Base-by-base conservation (phyloP, 768 basidiomycete genomes). In the Hydnum rufescens region DNA sequence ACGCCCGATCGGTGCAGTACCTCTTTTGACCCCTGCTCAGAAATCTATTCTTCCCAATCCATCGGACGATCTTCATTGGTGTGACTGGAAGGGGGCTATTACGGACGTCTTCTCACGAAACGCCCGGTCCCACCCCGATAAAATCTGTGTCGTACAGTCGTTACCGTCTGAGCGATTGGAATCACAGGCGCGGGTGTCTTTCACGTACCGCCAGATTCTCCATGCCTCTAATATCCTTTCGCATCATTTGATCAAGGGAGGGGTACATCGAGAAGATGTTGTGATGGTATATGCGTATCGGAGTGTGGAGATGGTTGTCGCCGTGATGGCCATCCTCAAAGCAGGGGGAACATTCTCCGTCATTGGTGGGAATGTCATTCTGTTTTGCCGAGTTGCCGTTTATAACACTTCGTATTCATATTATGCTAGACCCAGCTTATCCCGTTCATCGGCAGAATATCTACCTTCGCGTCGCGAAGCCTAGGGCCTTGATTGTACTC, bases 251-350 rank as follows among this genome's bases (percentile, higher is more conserved):
- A 68, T 96, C 36, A 76, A 79, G 57, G 77, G 76, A 13, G 95
- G 95, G 4, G 68, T 99, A 3, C 73, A 90, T 64, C 71, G 87
- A 31, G 93, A 92, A 61, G 95, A 99, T 57, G 89, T 97, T 19
- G 89, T 97, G 51, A 96, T 93, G 81, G 82, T 99, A 19, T 99
- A 97, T 61, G 93, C 93, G 2, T 80, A 95, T 60, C 77, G 95
- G 31, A 88, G 86, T 58, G 90, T 96, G 46, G 93, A 99, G 64
- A 79, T 99, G 51, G 86, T 95, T 2, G 84, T 97, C 2, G 92
- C 93, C 3, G 89, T 97, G 4, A 86, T 99, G 82, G 95, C 87
- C 23, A 79, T 92, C 32, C 72, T 97, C 57, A 96, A 96, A 67
- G 87, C 84, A 2, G 95, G 95, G 26, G 93, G 86, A 0, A 90